Conservation (phyloP, 257 asterid species). For the Plantago major region DNA sequence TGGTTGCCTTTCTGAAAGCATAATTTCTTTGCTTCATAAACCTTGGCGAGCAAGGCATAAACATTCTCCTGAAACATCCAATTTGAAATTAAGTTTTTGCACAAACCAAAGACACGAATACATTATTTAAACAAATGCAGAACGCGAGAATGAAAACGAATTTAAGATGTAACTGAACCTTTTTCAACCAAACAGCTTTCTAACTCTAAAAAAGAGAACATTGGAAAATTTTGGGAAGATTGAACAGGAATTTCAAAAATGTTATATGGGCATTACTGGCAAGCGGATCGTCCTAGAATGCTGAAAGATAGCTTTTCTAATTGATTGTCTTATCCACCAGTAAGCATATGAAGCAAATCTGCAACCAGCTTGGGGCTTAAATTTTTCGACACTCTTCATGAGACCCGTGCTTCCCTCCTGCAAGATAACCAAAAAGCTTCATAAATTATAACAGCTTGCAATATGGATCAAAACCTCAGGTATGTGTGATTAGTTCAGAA, state of each 20-base stretch:
- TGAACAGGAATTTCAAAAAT: slow-evolving; percentile 18
- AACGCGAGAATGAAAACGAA: too few relatives aligned
- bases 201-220: too few relatives aligned
- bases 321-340: slow-evolving; percentile 90
- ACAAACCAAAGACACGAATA: background rate
- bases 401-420: slow-evolving; percentile 96
- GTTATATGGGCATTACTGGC: slow-evolving; percentile 55
- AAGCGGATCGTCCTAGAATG: slow-evolving; percentile 88
- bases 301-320: slow-evolving; percentile 80
- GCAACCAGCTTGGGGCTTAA: slow-evolving; percentile 82
- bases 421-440: slow-evolving; percentile 24
- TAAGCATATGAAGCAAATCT: slow-evolving; percentile 88
- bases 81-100: slow-evolving; percentile 14
- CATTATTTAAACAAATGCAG: background rate
- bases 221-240: background rate
- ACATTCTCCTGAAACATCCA: slow-evolving; percentile 64
- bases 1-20: slow-evolving; percentile 60
- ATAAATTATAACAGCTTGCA: slow-evolving; percentile 3
- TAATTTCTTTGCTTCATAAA: slow-evolving; percentile 55
- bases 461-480: background rate
- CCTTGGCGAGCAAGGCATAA: slow-evolving; percentile 68
- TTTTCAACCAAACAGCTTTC: too few relatives aligned
- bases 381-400: slow-evolving; percentile 88
- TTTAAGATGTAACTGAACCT: too few relatives aligned
- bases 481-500: background rate